A percentile compares a stretch with the other conserved stretches of the same genome.
phyloP scores from a whole-genome alignment of 371 early-diverging fungal genomes.

The Choanephora cucurbitarum region DNA sequence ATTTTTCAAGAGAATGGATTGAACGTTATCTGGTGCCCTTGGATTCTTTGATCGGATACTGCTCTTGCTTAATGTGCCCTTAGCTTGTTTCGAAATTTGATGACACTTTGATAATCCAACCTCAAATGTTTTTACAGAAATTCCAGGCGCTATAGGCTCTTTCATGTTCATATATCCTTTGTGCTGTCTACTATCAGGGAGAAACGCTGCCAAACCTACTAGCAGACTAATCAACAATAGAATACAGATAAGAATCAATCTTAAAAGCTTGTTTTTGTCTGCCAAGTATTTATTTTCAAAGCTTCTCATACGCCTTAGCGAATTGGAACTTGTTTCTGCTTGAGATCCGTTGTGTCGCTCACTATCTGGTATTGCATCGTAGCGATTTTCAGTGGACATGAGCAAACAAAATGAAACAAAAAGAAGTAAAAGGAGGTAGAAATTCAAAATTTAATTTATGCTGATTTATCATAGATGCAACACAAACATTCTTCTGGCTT shows the following conservation, averaged over 20 bases:
- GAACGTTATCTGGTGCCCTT: background rate
- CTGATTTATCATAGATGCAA: no score
- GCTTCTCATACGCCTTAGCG: no score
- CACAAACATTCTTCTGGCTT: no score
- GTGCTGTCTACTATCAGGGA: background rate
- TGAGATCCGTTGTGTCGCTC: background rate
- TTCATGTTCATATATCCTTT: background rate
- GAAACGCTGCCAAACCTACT: background rate
- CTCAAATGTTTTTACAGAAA: background rate
- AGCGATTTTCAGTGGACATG: background rate
- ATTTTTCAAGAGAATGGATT: slow-evolving; percentile 44
- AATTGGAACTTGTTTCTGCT: background rate
- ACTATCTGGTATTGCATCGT: background rate
- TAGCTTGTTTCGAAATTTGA: slow-evolving; percentile 1
- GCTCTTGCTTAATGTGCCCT: background rate
- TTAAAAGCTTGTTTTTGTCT: background rate
- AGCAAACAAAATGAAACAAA: background rate
- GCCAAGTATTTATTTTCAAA: background rate
- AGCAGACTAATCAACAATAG: background rate
- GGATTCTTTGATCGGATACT: background rate
- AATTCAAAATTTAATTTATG: background rate
- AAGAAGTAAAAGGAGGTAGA: background rate
- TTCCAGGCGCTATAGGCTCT: slow-evolving; percentile 1
- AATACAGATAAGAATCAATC: background rate
- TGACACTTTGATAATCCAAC: background rate